Evolutionary conservation across 768 basidiomycete genomes (phyloP), one percentile per base, ranked within the genome.

Genomic region (Zangia roseola): DNA sequence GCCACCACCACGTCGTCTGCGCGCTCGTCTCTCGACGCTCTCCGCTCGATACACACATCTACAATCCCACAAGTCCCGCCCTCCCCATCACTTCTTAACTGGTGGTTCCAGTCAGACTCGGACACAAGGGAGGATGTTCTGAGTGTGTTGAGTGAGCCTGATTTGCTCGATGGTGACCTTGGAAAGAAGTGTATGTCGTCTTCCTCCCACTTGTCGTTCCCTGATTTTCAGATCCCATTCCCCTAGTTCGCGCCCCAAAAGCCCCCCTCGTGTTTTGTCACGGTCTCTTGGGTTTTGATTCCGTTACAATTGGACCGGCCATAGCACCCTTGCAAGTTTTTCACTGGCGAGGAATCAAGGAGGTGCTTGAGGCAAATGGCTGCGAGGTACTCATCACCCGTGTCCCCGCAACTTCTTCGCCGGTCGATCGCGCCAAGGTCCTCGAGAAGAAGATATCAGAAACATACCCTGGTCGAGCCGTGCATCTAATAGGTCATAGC

Each of bases 291-390:
- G 91, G 92, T 1, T 94, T 94, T 55, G 91, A 94, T 63, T 85
- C 83, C 0, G 80, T 94, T 56, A 87, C 82, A 3, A 85, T 92
- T 20, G 87, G 88, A 1, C 83, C 79, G 2, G 71, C 85, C 38
- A 88, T 86, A 48, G 83, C 86, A 12, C 84, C 91, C 5, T 59
- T 97, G 16, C 84, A 94, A 60, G 91, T 99, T 35, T 78, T 87
- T 2, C 94, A 99, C 67, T 99, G 97, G 97, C 81, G 95, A 31
- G 97, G 97, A 7, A 95, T 99, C 55, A 86, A 88, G 61, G 91
- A 97, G 64, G 93, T 89, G 16, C 76, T 99, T 7, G 86, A 94
- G 60, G 79, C 87, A 31, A 93, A 88, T 62, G 94, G 92, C 16
- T 80, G 80, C 12, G 88, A 98, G 64, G 89, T 97, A 30, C 79